These are phyloP conservation scores for Letharia lupina DNA, from an alignment of 495 filamentous ascomycete species.

Conservation along the genomic window DNA sequence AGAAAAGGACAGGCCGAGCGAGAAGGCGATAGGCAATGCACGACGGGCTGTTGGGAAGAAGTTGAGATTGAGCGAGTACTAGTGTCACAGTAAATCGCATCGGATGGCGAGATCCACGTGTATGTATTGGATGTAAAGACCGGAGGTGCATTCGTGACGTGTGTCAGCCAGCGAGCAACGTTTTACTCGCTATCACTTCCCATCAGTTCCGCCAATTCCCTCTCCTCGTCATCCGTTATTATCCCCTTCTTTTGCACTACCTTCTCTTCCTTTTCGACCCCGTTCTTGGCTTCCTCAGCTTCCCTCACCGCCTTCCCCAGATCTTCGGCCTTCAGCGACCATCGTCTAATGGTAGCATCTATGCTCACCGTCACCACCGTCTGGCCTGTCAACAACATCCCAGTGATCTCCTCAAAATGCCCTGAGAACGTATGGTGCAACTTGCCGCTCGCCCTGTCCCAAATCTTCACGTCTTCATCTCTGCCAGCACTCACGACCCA, in stretches of 20 bases:
- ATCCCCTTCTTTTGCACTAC: not conserved
- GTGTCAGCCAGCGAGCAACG: not conserved
- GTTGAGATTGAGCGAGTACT: slow-evolving; percentile 68
- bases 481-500: slow-evolving; percentile 86
- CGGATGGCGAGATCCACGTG: not conserved
- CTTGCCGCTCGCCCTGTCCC: slow-evolving; percentile 68
- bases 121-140: not conserved
- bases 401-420: slow-evolving; percentile 89
- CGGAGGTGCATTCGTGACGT: not conserved
- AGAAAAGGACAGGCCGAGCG: slow-evolving; percentile 39
- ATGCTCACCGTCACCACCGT: slow-evolving; percentile 46
- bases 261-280: slow-evolving; percentile 26
- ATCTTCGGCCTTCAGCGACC: slow-evolving; percentile 59
- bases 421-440: slow-evolving; percentile 70
- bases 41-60: slow-evolving; percentile 72
- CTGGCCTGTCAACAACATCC: slow-evolving; percentile 54
- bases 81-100: not conserved
- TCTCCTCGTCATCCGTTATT: slow-evolving; percentile 25
- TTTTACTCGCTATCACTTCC: slow-evolving; percentile 13
- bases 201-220: slow-evolving; percentile 26
- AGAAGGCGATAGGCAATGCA: slow-evolving; percentile 33
- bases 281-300: slow-evolving; percentile 39
- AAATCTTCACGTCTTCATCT: slow-evolving; percentile 86
- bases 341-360: slow-evolving; percentile 78
- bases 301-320: slow-evolving; percentile 52